Evolutionary conservation across 2,329 filamentous ascomycete species (phyloP), one percentile per base, ranked within the genome.

Genomic region (Fusarium nanum): DNA sequence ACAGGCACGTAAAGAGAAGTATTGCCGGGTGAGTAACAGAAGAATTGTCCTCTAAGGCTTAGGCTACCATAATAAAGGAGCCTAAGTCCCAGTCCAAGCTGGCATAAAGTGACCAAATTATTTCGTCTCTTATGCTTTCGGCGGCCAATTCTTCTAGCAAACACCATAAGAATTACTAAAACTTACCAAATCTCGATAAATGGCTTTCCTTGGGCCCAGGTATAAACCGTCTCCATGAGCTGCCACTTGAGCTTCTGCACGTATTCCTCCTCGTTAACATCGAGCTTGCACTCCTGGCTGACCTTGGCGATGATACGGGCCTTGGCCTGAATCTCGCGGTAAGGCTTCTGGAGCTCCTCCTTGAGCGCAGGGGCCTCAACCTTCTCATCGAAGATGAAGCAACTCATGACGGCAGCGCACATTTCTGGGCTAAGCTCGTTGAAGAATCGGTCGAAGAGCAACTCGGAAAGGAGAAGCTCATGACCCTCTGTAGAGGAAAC

Each of bases 321-420:
- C 82, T 97, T 94, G 23, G 90, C 88, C 79, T 97, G 92, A 41
- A 99, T 92, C 78, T 97, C 93, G 52, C 92, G 88, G 79, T 90
- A 96, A 18, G 94, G 93, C 83, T 97, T 97, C 59, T 89, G 88
- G 32, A 98, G 86, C 67, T 97, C 93, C 73, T 98, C 94, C 75
- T 91, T 92, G 50, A 98, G 84, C 16, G 89, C 87, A 5, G 89
- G 84, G 14, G 94, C 90, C 74, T 95, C 92, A 49, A 93, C 90
- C 85, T 97, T 97, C 82, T 99, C 96, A 77, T 99, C 97, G 73
- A 98, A 98, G 71, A 99, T 96, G 82, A 99, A 98, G 77, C 93
- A 94, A 75, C 93, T 97, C 63, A 99, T 86, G 8, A 94, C 89
- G 0, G 95, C 88, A 2, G 96, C 96, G 74, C 91, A 93, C 71